phyloP scores from a whole-genome alignment of 1,284 basidiomycete species.

The Singerocomus inundabilis region DNA sequence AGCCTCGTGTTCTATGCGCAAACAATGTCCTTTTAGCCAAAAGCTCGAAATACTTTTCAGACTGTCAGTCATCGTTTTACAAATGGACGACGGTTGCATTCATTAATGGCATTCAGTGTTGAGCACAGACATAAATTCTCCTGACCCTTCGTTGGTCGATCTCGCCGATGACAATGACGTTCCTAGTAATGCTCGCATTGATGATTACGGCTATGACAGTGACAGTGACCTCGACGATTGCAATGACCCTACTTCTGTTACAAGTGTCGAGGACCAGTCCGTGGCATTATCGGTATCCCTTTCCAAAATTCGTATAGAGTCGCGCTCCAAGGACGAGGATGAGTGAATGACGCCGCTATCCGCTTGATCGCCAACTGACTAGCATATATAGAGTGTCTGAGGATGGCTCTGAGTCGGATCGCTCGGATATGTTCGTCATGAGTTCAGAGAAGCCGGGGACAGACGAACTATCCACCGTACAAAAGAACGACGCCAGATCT shows the following conservation, averaged over 20 bases:
- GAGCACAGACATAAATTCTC: conserved; percentile 14
- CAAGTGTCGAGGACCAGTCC: not conserved
- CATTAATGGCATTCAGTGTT: conserved; percentile 15
- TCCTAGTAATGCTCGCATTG: conserved; percentile 2
- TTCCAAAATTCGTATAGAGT: not conserved
- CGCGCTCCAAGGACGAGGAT: not conserved
- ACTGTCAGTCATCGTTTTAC: conserved; percentile 12
- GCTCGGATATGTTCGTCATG: conserved; percentile 17
- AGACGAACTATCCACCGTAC: not conserved
- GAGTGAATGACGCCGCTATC: not conserved
- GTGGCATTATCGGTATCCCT: too few relatives aligned
- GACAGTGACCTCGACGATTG: conserved; percentile 27
- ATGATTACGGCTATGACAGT: conserved; percentile 24
- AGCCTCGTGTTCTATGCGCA: conserved; percentile 23
- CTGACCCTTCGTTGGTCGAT: conserved; percentile 17
- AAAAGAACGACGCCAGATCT: too few relatives aligned
- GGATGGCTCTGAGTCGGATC: conserved; percentile 4
- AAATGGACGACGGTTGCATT: not conserved
- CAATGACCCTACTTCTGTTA: not conserved
- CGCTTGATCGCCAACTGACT: not conserved
- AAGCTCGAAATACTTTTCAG: conserved; percentile 26
- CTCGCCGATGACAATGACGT: conserved; percentile 15
- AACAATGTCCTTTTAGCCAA: conserved; percentile 24
- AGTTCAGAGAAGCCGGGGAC: conserved; percentile 3
- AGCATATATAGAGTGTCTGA: conserved; percentile 7